These are phyloP conservation scores for Pseudonitzschia pungens DNA, from an alignment of 108 stramenopile genomes.

Conservation along the genomic window DNA sequence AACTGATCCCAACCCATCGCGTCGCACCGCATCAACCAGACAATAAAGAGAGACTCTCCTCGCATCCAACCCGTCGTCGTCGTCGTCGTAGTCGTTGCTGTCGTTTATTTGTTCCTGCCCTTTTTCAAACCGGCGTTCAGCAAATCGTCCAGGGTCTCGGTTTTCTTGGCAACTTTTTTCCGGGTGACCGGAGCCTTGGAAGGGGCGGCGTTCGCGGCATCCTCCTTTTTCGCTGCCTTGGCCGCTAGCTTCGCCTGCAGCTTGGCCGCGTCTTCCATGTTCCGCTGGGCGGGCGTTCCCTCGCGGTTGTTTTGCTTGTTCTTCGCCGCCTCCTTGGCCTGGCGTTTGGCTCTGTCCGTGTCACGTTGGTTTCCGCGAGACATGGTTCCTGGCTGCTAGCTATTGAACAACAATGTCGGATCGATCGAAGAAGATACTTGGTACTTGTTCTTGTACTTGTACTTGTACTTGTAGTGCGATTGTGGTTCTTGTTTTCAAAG, in stretches of 20 bases:
- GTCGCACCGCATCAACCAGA: not conserved
- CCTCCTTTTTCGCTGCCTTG: slow-evolving; percentile 61
- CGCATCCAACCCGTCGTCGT: not conserved
- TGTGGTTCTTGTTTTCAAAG: too few relatives aligned
- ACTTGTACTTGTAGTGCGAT: too few relatives aligned
- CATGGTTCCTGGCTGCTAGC: slow-evolving; percentile 35
- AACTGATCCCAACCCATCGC: not conserved
- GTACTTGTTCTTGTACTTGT: too few relatives aligned
- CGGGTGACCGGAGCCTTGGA: slow-evolving; percentile 37
- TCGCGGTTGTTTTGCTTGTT: slow-evolving; percentile 53
- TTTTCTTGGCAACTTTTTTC: slow-evolving; percentile 57
- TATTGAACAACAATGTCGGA: too few relatives aligned
- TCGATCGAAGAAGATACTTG: too few relatives aligned
- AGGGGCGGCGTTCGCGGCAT: slow-evolving; percentile 22
- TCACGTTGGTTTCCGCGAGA: slow-evolving; percentile 82
- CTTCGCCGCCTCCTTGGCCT: slow-evolving; percentile 54
- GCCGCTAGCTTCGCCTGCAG: slow-evolving; percentile 75
- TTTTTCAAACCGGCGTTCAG: slow-evolving; percentile 58
- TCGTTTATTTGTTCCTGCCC: slow-evolving; percentile 44
- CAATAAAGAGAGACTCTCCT: not conserved
- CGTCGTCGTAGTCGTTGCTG: too few relatives aligned
- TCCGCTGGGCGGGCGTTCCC: slow-evolving; percentile 65
- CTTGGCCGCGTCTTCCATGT: slow-evolving; percentile 62
- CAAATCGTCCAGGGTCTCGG: slow-evolving; percentile 63
- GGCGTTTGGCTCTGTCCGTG: slow-evolving; percentile 75